Evolutionary conservation across 805 yeast genomes (phyloP).

Genomic region (Suhomyces prunicola): DNA sequence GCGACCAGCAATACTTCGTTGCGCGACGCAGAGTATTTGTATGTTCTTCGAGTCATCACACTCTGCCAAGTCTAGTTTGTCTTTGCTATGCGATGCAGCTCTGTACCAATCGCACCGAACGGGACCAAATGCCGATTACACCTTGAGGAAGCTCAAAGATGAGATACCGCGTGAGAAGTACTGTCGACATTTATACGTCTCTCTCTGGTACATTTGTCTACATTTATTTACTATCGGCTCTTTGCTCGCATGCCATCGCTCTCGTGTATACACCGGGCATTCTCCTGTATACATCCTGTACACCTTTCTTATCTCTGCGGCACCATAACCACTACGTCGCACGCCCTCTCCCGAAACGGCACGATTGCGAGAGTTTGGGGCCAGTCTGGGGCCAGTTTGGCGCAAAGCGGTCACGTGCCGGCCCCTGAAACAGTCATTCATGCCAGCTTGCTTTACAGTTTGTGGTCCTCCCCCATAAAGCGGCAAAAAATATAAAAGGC

Average conservation of each 20-base stretch:
- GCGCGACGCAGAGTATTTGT: no score
- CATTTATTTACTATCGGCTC: background rate
- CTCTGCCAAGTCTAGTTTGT: no score
- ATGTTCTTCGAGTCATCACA: no score
- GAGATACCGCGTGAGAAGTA: no score
- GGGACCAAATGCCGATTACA: no score
- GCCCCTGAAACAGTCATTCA: background rate
- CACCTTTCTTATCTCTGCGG: background rate
- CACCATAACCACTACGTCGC: background rate
- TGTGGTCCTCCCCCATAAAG: constrained; percentile 1
- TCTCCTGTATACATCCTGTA: no score
- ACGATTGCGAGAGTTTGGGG: background rate
- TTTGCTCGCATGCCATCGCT: background rate
- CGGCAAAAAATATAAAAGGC: background rate
- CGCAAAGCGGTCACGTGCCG: background rate
- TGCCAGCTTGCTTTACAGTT: background rate
- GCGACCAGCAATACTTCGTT: no score
- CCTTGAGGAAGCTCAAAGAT: no score
- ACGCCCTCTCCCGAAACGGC: background rate
- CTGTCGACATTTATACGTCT: no score
- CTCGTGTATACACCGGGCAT: background rate
- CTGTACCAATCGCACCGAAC: no score
- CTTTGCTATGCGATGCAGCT: no score
- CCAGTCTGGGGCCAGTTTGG: background rate
- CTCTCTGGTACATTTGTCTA: no score